These are phyloP conservation scores for Cryphonectria japonica DNA, from an alignment of 2,329 filamentous ascomycete genomes.

Conservation along the genomic window DNA sequence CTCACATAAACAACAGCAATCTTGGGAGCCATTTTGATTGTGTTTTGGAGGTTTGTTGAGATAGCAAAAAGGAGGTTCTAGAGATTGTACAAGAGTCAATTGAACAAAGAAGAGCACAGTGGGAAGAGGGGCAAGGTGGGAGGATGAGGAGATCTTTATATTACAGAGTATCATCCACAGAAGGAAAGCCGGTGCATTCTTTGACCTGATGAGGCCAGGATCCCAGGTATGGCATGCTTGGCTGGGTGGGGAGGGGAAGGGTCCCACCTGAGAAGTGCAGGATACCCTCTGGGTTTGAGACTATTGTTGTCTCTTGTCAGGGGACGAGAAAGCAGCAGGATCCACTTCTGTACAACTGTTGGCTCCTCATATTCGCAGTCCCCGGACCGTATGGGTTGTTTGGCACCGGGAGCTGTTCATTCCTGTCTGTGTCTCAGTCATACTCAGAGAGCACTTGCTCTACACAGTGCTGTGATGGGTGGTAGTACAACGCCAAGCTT, in stretches of 20 bases:
- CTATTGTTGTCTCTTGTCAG: neutral
- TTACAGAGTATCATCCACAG: neutral
- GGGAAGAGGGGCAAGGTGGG: neutral
- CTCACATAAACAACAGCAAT: conserved; percentile 88
- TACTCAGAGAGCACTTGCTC: neutral
- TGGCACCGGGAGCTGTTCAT: neutral
- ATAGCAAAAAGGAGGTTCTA: conserved; percentile 1
- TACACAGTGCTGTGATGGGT: neutral
- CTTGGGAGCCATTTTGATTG: conserved; percentile 78
- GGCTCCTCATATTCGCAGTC: too few species aligned
- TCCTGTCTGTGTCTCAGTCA: neutral
- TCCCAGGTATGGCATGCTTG: conserved; percentile 8
- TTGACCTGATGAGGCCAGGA: conserved; percentile 17
- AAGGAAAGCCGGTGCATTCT: neutral
- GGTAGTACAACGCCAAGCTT: neutral
- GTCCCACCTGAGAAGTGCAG: neutral
- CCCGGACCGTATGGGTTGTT: too few species aligned
- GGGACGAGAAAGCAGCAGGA: neutral
- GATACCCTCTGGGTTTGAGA: neutral
- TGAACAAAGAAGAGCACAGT: neutral
- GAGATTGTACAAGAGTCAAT: conserved; percentile 9
- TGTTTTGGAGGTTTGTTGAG: conserved; percentile 22
- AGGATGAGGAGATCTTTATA: conserved; percentile 18
- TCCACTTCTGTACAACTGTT: neutral
- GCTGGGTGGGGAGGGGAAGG: neutral